Base-by-base conservation (phyloP, 2,329 filamentous ascomycete species). In the Didymellaceae sp. region DNA sequence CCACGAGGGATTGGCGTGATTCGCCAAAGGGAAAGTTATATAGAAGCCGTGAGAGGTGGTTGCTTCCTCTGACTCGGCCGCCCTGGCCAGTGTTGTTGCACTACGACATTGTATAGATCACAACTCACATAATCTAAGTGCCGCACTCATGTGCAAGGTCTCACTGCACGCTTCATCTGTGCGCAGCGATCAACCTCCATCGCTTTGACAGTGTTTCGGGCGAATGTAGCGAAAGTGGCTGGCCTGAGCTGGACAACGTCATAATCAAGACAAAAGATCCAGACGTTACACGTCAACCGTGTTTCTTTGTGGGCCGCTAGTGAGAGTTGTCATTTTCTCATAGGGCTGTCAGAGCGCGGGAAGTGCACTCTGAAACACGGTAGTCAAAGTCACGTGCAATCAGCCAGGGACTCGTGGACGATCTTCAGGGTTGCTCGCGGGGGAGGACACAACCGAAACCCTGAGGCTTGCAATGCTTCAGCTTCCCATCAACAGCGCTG, bases 81-180 rank as follows among this genome's bases (percentile, higher is more conserved):
- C 34, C 28, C 32, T 24, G 21, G 17, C 34, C 49, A 46, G 26
- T 48, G 37, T 28, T 30, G 40, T 59, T 18, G 40, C 35, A 58
- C 43, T 32, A 53, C 16, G 50, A 50, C 55, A 55, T 56, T 56
- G 42, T 52, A 52, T 52, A 21, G 25, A 40, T 43, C 47, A 46
- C 38, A 61, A 59, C 52, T 57, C 48, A 59, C 30, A 45, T 49
- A 65, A 67, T 66, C 39, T 66, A 68, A 54, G 45, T 53, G 48
- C 42, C 37, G 37, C 48, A 17, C 28, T 30, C 38, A 48, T 46
- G 44, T 35, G 49, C 21, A 41, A 38, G 20, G 49, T 48, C 39
- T 20, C 47, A 42, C 51, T 45, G 38, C 55, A 52, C 54, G 48
- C 50, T 54, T 42, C 45, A 57, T 28, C 26, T 28, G 26, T 47